phyloP scores from a whole-genome alignment of 768 basidiomycete species.

The Phylloporus sp. region DNA sequence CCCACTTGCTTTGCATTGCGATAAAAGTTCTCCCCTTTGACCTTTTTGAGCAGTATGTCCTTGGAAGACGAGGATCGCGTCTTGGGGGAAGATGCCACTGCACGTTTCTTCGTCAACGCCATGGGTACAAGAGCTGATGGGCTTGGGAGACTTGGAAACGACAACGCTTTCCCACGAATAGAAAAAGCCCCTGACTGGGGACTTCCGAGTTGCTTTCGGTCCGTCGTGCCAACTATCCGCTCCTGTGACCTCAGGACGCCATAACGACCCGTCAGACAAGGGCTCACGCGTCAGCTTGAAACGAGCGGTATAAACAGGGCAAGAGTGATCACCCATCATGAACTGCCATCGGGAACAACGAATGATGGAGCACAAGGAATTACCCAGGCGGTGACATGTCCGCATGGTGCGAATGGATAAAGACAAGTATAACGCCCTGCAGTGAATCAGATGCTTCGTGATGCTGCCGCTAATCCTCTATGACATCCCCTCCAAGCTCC shows the following conservation, averaged over 20 bases:
- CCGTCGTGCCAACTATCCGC: too few species aligned
- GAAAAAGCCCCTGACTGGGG: constrained; percentile 1
- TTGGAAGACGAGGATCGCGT: constrained; percentile 43
- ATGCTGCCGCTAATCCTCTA: constrained; percentile 34
- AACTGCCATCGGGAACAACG: background rate
- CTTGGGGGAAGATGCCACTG: constrained; percentile 29
- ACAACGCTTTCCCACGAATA: constrained; percentile 11
- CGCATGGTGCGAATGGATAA: constrained; percentile 1
- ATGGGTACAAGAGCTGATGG: constrained; percentile 8
- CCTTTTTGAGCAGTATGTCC: constrained; percentile 56
- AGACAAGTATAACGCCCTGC: background rate
- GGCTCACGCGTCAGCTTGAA: background rate
- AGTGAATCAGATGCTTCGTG: background rate
- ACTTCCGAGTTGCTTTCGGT: background rate
- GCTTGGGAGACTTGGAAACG: background rate
- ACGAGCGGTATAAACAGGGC: too few species aligned
- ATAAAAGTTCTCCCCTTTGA: constrained; percentile 98
- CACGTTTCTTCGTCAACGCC: constrained; percentile 30
- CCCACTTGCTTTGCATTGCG: constrained; percentile 88
- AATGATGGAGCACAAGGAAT: background rate
- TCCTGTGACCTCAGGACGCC: too few species aligned
- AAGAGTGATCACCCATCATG: too few species aligned
- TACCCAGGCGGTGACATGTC: background rate
- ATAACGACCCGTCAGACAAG: too few species aligned
- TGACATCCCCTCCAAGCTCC: constrained; percentile 33